These are phyloP conservation scores for Knufia fluminis DNA, from an alignment of 2,329 filamentous ascomycete genomes.

Conservation along the genomic window DNA sequence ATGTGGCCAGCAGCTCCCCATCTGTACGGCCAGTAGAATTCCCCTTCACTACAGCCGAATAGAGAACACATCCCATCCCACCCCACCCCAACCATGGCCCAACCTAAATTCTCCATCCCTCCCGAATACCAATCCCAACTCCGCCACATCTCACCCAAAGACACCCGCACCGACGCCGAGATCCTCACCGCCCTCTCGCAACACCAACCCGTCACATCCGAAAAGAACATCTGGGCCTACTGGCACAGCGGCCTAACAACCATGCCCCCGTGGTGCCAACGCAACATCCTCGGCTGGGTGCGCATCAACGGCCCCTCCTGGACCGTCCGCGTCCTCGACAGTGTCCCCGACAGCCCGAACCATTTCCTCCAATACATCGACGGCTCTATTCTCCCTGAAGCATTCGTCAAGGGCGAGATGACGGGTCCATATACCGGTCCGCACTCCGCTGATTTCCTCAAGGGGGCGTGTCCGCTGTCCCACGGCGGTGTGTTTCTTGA, in stretches of 20 bases:
- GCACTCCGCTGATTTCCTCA: conserved; percentile 50
- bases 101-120: conserved; percentile 15
- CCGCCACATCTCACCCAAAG: conserved; percentile 5
- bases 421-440: conserved; percentile 43
- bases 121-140: conserved; percentile 13
- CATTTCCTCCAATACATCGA: conserved; percentile 45
- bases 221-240: conserved; percentile 51
- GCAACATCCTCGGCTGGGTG: conserved; percentile 47
- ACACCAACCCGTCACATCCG: conserved; percentile 12
- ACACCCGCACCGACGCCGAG: conserved; percentile 14
- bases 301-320: conserved; percentile 44
- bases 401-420: conserved; percentile 43
- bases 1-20: no score
- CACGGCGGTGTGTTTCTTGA: conserved; percentile 53
- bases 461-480: conserved; percentile 46
- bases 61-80: no score
- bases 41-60: no score
- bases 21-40: no score
- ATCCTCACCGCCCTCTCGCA: conserved; percentile 13
- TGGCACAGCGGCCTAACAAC: conserved; percentile 44
- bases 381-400: conserved; percentile 39
- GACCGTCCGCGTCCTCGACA: conserved; percentile 45
- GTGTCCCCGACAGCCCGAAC: conserved; percentile 34
- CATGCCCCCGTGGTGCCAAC: conserved; percentile 45
- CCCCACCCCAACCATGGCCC: neutral